Conservation (phyloP, 2,329 filamentous ascomycete genomes). For the Westerdykella sp. region DNA sequence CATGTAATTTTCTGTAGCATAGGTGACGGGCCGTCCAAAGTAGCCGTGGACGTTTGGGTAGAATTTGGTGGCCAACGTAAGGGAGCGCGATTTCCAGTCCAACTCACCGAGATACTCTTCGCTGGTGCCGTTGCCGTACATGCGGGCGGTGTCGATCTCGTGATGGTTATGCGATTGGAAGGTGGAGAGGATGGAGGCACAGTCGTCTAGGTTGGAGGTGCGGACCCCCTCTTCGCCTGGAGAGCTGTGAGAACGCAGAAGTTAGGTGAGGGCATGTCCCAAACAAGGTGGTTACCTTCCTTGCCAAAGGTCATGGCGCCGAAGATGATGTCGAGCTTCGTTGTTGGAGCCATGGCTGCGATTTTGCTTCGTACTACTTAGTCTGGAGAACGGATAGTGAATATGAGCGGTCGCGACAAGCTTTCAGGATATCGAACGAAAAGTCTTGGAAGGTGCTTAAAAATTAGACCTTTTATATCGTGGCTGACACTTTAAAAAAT, state of each 20-base stretch:
- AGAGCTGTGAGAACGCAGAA: background rate
- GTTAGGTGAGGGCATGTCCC: background rate
- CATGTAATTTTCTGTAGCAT: conserved; percentile 30
- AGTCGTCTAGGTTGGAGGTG: conserved; percentile 11
- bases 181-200: conserved; percentile 22
- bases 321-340: conserved; percentile 25
- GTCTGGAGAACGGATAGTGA: background rate
- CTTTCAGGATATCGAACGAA: no score
- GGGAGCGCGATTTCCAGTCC: conserved; percentile 35
- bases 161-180: conserved; percentile 27
- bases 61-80: conserved; percentile 43
- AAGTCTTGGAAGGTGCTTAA: no score
- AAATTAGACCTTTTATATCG: no score
- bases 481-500: no score
- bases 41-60: conserved; percentile 30
- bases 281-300: conserved; percentile 12
- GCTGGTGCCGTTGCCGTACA: conserved; percentile 34
- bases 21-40: conserved; percentile 13
- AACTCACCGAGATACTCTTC: conserved; percentile 41
- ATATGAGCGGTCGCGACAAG: no score
- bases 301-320: conserved; percentile 38
- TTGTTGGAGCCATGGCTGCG: conserved; percentile 9
- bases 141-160: conserved; percentile 36
- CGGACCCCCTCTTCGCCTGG: conserved; percentile 17
- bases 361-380: background rate